Base-by-base conservation (phyloP, 495 filamentous ascomycete genomes). In the Hyaloscypha bicolor region DNA sequence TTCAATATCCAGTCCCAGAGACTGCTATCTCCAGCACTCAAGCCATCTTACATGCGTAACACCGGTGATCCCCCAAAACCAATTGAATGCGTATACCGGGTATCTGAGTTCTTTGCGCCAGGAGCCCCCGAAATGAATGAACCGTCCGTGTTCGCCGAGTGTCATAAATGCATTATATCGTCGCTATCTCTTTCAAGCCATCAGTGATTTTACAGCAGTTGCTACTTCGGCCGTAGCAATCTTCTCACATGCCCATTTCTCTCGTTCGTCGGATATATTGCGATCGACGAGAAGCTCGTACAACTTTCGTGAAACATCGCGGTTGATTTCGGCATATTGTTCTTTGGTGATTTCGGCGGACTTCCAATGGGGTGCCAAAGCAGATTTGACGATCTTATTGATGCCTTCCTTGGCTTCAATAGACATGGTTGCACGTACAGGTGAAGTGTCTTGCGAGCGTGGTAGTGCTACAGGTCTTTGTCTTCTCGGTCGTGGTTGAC, bases 251-350 rank as follows among this genome's bases (percentile, higher is more conserved):
- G 79, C 79, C 39, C 83, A 81, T 67, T 85, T 83, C 45, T 85
- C 82, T 14, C 85, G 82, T 11, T 85, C 80, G 37, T 86, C 83
- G 11, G 90, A 75, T 3, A 79, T 76, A n/a, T 84, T 81, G 1
- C 82, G 80, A 55, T 89, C 87, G 6, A 84, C 86, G 16, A 94
- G 87, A 45, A 87, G 86, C 48, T 96, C 91, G 74, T 97, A 97
- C n/a, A 97, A 79, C 77, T 86, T 89, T 21, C 91, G 86, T 16
- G 91, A 95, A 31, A 97, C 86, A 42, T 86, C 88, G 55, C 92
- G 87, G 75, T 97, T 97, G 78, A 97, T 93, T 55, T 88, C 86
- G 6, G 89, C 93, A 78, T 92, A 97, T 75, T 97, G 90, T 51
- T 96, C 89, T 71, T 91, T 88, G 37, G 87, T 88, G 11, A 97